Base-by-base conservation (phyloP, 805 yeast genomes). In the Ogataea degrootiae region DNA sequence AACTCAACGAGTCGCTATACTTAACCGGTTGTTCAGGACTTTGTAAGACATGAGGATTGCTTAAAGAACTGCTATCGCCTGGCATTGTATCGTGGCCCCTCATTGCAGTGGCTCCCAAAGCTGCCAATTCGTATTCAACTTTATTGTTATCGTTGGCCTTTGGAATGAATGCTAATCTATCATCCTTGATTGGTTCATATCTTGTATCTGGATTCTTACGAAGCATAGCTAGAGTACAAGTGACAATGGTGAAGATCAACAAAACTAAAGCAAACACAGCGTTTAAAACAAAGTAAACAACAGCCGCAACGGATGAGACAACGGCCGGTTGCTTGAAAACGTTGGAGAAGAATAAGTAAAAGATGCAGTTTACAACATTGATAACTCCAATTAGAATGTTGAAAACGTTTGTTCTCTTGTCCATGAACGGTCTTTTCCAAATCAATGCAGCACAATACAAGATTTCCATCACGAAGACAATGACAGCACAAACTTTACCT, bases 181-280 rank as follows among this genome's bases (percentile, higher is more conserved):
- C 99, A 67, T 94, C 99, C 58, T 85, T 86, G 85, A 92, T 86
- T 52, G 97, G 98, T 70, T 89, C 92, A 71, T 94, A 94, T 58
- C 96, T 79, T 9, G 92, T 81, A 68, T 94, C 99, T 45, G 99
- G 98, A 66, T 94, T 90, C 74, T 86, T 89, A 66, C 86, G 84
- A 33, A 91, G 56, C 58, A 94, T 67, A 0, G 97, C 96, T 67
- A 89, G 72, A 6, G 83, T 72, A 71, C 98, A 91, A 1, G 96
- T 87, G 36, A 90, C 80, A 57, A 94, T 82, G 41, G 96, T 90
- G 75, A 91, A 84, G 42, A 94, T 71, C 63, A 94, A 71, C 60
- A 92, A 75, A 59, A 87, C 77, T 55, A 88, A 74, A 4, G 97
- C 92, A 67, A 89, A 86, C 0, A 81, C 83, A 0, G 99, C 99